These are phyloP conservation scores for Apiotrichum akiyoshidainum DNA, from an alignment of 1,284 basidiomycete genomes.

Conservation along the genomic window DNA sequence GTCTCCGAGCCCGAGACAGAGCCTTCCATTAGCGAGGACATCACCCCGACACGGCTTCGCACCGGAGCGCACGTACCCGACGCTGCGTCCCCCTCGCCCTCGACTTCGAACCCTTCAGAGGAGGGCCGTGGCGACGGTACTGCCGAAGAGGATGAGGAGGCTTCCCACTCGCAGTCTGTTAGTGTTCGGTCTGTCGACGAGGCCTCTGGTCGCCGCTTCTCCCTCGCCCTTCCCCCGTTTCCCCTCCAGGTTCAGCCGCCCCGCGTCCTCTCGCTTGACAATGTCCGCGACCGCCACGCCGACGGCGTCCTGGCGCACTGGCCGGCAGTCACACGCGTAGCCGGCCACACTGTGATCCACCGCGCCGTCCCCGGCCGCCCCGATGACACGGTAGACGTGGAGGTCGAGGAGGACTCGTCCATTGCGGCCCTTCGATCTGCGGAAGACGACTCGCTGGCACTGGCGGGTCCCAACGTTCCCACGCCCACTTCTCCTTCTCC, in stretches of 20 bases:
- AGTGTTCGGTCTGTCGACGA: neutral
- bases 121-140: neutral
- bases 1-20: neutral
- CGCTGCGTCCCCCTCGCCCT: too few species aligned
- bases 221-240: neutral
- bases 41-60: too few species aligned
- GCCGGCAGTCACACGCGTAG: slow-evolving; percentile 2
- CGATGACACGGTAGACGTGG: neutral
- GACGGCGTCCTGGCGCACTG: slow-evolving; percentile 4
- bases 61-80: too few species aligned
- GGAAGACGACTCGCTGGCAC: neutral
- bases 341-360: slow-evolving; percentile 5
- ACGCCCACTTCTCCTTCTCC: neutral
- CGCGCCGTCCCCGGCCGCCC: slow-evolving; percentile 1
- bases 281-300: neutral
- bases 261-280: neutral
- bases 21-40: too few species aligned
- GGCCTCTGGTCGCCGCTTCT: neutral
- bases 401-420: neutral
- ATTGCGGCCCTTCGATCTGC: too few species aligned
- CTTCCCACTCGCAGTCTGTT: neutral
- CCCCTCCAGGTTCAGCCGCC: neutral
- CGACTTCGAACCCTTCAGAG: too few species aligned
- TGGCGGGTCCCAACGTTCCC: neutral
- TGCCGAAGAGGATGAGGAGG: neutral